Percentiles rank a stretch among this genome's conserved stretches.
Conservation (phyloP, 306 rosid genomes). For the Cicer bijugum region DNA sequence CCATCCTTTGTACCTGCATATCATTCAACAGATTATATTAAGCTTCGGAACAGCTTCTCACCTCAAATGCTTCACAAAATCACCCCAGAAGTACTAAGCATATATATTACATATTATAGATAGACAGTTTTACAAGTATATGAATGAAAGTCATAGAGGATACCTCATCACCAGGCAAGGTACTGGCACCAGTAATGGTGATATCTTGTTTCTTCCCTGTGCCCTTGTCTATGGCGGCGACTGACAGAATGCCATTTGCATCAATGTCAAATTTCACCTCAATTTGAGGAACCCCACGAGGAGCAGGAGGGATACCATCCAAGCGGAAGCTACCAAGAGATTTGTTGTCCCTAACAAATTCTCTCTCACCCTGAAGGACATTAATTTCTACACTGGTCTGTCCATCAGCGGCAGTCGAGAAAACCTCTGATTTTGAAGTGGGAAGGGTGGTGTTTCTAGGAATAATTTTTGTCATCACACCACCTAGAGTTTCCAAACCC, state of each 20-base stretch:
- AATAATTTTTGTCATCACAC: slow-evolving; percentile 95
- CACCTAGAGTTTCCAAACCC: slow-evolving; percentile 91
- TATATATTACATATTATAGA: background rate
- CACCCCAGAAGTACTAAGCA: background rate
- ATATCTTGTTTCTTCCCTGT: slow-evolving; percentile 95
- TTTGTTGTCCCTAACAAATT: slow-evolving; percentile 92
- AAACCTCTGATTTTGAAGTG: slow-evolving; percentile 93
- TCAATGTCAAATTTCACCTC: slow-evolving; percentile 97
- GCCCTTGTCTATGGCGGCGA: slow-evolving; percentile 89
- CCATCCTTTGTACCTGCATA: slow-evolving; percentile 83
- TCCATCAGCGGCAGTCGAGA: slow-evolving; percentile 96
- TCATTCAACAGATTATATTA: slow-evolving; percentile 18
- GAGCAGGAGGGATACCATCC: slow-evolving; percentile 96
- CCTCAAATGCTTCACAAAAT: background rate
- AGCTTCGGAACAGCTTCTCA: slow-evolving; percentile 3
- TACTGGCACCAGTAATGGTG: slow-evolving; percentile 97
- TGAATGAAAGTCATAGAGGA: background rate
- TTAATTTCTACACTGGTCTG: slow-evolving; percentile 96
- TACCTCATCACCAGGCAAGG: slow-evolving; percentile 94
- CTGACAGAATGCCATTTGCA: slow-evolving; percentile 92
- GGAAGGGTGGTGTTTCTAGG: slow-evolving; percentile 96
- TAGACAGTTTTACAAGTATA: background rate
- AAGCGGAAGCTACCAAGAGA: slow-evolving; percentile 96
- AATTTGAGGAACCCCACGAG: slow-evolving; percentile 95
- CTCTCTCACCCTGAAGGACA: slow-evolving; percentile 95